Evolutionary conservation across 2,329 filamentous ascomycete genomes (phyloP).

Genomic region (Dactylellina haptotyla): DNA sequence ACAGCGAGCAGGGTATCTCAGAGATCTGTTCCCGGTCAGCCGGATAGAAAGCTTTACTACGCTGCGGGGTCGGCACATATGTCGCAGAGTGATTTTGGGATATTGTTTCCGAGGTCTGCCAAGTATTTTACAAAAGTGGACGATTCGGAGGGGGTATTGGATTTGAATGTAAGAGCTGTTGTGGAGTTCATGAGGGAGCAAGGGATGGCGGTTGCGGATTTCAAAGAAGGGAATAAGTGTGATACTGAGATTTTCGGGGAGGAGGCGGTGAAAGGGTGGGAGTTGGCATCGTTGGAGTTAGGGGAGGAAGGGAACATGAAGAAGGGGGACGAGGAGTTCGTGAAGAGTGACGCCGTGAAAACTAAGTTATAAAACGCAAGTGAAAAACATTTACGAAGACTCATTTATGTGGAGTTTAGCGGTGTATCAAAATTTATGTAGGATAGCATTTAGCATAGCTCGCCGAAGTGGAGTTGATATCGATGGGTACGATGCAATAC

Average conservation of each 20-base stretch:
- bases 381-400: too few relatives aligned
- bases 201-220: constrained; percentile 20
- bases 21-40: constrained; percentile 38
- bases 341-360: background rate
- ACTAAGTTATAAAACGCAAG: background rate
- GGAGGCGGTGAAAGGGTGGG: constrained; percentile 62
- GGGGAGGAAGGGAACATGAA: constrained; percentile 55
- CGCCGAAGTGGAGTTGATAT: too few relatives aligned
- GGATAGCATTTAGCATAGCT: too few relatives aligned
- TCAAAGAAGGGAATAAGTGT: constrained; percentile 63
- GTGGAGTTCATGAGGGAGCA: constrained; percentile 63
- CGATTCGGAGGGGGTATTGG: constrained; percentile 69
- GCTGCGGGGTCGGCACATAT: constrained; percentile 79
- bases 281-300: constrained; percentile 60
- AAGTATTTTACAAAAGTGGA: constrained; percentile 69
- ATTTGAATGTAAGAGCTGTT: constrained; percentile 70
- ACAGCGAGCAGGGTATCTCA: constrained; percentile 33
- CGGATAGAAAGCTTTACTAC: constrained; percentile 76
- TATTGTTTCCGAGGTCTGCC: constrained; percentile 79
- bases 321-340: background rate
- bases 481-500: too few relatives aligned
- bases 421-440: too few relatives aligned
- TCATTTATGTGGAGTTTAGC: too few relatives aligned
- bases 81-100: constrained; percentile 82
- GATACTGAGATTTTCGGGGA: constrained; percentile 65